Conservation (phyloP, 2,329 filamentous ascomycete species). For the Talaromyces marneffei region DNA sequence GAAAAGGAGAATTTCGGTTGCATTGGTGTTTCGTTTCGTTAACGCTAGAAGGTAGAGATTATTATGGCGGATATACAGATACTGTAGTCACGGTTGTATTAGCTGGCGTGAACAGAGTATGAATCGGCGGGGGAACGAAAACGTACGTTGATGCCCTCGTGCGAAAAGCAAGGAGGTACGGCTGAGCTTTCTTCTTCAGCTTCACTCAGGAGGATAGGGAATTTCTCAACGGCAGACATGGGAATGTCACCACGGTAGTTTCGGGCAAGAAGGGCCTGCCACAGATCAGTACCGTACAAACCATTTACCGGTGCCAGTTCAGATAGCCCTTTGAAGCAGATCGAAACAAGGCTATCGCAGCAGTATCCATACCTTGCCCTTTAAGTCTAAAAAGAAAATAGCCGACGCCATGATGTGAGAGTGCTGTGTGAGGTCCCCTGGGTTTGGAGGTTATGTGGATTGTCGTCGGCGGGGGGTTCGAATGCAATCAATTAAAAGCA, state of each 20-base stretch:
- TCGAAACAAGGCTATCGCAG: too few relatives aligned
- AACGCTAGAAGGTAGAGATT: slow-evolving; percentile 97
- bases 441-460: background rate
- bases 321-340: background rate
- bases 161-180: slow-evolving; percentile 94
- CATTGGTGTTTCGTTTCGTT: slow-evolving; percentile 98
- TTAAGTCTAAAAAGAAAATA: slow-evolving; percentile 96
- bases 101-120: background rate
- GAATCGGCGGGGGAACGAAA: slow-evolving; percentile 8
- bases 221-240: slow-evolving; percentile 98
- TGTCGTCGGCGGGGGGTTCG: background rate
- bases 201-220: slow-evolving; percentile 90
- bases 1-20: slow-evolving; percentile 95
- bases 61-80: slow-evolving; percentile 98
- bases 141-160: slow-evolving; percentile 94
- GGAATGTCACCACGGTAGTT: slow-evolving; percentile 98
- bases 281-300: slow-evolving; percentile 1
- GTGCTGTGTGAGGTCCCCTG: slow-evolving; percentile 1
- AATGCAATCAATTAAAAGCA: background rate
- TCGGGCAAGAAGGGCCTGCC: slow-evolving; percentile 87
- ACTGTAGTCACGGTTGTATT: slow-evolving; percentile 50
- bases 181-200: slow-evolving; percentile 98
- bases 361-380: slow-evolving; percentile 77
- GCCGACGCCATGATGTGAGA: slow-evolving; percentile 77
- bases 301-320: background rate